Percentiles rank a stretch among this genome's conserved stretches.
Evolutionary conservation across 345 rosid genomes (phyloP).

Genomic region (Garcia nutans): DNA sequence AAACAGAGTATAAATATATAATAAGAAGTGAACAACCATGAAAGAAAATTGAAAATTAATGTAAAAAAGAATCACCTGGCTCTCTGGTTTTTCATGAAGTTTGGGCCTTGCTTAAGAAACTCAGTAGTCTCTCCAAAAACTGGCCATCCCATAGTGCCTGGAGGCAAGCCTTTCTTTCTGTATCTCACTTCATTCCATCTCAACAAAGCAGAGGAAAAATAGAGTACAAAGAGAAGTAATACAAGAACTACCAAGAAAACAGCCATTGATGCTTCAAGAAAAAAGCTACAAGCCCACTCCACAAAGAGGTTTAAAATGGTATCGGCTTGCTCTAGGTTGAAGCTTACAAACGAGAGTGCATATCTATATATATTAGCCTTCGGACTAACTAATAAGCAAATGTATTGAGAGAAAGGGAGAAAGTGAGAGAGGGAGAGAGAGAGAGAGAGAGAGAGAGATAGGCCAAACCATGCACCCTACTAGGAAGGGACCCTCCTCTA

Average conservation of each 20-base stretch:
- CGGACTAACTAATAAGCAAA: background rate
- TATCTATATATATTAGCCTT: conserved; percentile 28
- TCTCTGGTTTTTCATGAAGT: conserved; percentile 70
- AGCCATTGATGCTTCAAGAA: conserved; percentile 55
- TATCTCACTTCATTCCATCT: conserved; percentile 71
- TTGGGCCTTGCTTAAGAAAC: conserved; percentile 73
- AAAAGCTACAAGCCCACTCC: conserved; percentile 12
- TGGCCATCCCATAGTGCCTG: conserved; percentile 97
- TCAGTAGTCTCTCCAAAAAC: conserved; percentile 78
- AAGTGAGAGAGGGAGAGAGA: background rate
- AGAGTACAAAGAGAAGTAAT: conserved; percentile 29
- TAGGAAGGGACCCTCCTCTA: conserved; percentile 22
- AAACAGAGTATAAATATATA: background rate
- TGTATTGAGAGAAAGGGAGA: background rate
- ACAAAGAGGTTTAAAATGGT: conserved; percentile 5
- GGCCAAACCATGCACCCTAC: conserved; percentile 42
- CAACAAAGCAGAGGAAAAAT: conserved; percentile 54
- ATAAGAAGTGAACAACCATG: background rate
- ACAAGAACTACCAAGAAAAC: conserved; percentile 42
- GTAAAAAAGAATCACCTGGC: conserved; percentile 44
- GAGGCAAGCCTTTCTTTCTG: conserved; percentile 63
- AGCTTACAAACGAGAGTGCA: conserved; percentile 19
- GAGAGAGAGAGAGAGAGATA: conserved; percentile 20
- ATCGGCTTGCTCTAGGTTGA: conserved; percentile 18
- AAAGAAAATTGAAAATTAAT: background rate